phyloP scores from a whole-genome alignment of 2,329 filamentous ascomycete species.

The Keithomyces neogunnii region DNA sequence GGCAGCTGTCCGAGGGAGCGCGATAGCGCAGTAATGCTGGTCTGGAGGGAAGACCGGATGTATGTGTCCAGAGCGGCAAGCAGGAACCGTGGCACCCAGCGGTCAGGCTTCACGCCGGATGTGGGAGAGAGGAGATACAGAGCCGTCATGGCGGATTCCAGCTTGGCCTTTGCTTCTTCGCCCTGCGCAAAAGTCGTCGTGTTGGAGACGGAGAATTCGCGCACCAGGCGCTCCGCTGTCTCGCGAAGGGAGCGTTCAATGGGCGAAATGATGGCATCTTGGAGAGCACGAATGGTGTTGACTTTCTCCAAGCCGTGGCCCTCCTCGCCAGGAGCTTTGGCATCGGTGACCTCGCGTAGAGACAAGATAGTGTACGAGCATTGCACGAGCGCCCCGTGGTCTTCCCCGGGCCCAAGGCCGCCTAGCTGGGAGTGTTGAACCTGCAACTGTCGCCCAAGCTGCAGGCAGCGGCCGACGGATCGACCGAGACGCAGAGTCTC shows the following conservation, averaged over 20 bases:
- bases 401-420: conserved; percentile 46
- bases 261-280: conserved; percentile 60
- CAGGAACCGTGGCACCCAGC: conserved; percentile 60
- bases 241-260: conserved; percentile 67
- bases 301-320: conserved; percentile 69
- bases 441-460: conserved; percentile 78
- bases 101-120: conserved; percentile 40
- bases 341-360: conserved; percentile 63
- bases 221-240: conserved; percentile 67
- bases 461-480: conserved; percentile 68
- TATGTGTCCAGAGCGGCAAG: conserved; percentile 73
- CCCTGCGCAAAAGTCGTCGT: conserved; percentile 52
- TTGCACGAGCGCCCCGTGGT: conserved; percentile 71
- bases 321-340: conserved; percentile 61
- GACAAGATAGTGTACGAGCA: conserved; percentile 73
- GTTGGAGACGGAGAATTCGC: conserved; percentile 66
- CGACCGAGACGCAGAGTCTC: conserved; percentile 70
- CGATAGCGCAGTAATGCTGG: conserved; percentile 65
- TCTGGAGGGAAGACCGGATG: conserved; percentile 71
- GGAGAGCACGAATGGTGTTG: conserved; percentile 61
- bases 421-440: conserved; percentile 66
- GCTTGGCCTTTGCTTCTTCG: conserved; percentile 67
- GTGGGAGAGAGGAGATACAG: conserved; percentile 76
- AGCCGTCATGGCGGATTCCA: conserved; percentile 64
- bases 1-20: conserved; percentile 73